Evolutionary conservation across 805 yeast genomes (phyloP).

Genomic region (Candida berthetii): DNA sequence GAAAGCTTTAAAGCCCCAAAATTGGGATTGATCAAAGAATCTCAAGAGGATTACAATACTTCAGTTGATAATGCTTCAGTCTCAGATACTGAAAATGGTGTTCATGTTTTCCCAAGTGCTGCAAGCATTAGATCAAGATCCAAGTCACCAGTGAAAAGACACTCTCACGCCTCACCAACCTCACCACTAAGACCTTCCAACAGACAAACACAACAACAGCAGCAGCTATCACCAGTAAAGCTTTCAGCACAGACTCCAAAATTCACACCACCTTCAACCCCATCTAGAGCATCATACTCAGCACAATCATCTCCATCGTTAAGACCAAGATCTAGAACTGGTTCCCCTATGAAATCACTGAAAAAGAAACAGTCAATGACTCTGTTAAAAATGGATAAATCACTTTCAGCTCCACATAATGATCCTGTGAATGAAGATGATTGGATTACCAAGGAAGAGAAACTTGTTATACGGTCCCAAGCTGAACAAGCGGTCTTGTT

Average conservation of each 20-base stretch:
- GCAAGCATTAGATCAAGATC: conserved; percentile 9
- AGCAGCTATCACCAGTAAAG: conserved; percentile 10
- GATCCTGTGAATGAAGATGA: conserved; percentile 7
- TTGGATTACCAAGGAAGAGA: conserved; percentile 14
- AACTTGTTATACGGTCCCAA: conserved; percentile 7
- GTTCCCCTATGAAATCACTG: conserved; percentile 16
- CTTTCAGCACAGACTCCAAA: conserved; percentile 4
- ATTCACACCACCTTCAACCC: conserved; percentile 9
- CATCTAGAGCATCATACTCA: conserved; percentile 4
- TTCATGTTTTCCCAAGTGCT: conserved; percentile 11
- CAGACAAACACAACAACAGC: conserved; percentile 1
- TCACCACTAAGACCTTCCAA: conserved; percentile 2
- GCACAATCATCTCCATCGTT: conserved; percentile 6
- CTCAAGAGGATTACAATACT: conserved; percentile 1
- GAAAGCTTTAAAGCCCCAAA: conserved; percentile 6
- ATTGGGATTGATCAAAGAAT: conserved; percentile 10
- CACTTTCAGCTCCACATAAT: background rate
- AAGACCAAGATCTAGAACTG: conserved; percentile 16
- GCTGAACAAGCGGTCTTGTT: conserved; percentile 19
- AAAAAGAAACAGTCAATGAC: conserved; percentile 22
- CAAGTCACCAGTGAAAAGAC: conserved; percentile 15
- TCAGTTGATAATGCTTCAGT: conserved; percentile 2
- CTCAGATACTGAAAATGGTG: conserved; percentile 6
- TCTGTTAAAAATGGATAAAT: conserved; percentile 17
- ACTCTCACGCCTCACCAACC: conserved; percentile 5